A percentile compares a stretch with the other conserved stretches of the same genome.
Conservation (phyloP, 495 filamentous ascomycete genomes). For the Chaetomium tenue region DNA sequence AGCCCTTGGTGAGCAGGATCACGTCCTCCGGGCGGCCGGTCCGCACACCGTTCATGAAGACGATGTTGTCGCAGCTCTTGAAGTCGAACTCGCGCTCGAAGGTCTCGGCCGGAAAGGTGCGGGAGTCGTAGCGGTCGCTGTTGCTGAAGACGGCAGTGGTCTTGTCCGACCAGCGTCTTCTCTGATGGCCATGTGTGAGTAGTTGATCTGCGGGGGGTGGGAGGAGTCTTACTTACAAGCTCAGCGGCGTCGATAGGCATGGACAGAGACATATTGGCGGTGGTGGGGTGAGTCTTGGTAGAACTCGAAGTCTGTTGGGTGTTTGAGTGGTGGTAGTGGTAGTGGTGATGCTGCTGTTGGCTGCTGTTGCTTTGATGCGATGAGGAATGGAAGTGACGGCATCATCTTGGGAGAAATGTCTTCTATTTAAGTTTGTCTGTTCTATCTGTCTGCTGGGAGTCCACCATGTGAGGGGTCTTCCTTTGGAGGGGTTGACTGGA, state of each 20-base stretch:
- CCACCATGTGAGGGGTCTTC: no score
- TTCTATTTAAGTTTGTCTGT: background rate
- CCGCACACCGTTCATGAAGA: slow-evolving; percentile 24
- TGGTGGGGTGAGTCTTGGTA: background rate
- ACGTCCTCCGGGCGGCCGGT: slow-evolving; percentile 22
- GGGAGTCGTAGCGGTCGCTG: slow-evolving; percentile 13
- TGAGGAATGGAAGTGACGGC: background rate
- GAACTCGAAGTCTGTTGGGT: background rate
- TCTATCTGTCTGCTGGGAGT: no score
- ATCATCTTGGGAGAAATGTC: background rate
- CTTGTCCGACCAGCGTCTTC: slow-evolving; percentile 29
- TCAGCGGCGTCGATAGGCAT: slow-evolving; percentile 21
- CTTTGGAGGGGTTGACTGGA: no score
- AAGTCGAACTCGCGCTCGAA: slow-evolving; percentile 33
- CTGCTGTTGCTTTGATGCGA: background rate
- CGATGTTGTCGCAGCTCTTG: slow-evolving; percentile 26
- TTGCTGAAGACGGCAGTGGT: slow-evolving; percentile 22
- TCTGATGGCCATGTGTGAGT: slow-evolving; percentile 20
- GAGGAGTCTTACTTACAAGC: slow-evolving; percentile 16
- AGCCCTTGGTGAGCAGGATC: slow-evolving; percentile 26
- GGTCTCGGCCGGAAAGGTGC: slow-evolving; percentile 18
- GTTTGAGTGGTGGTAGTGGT: background rate
- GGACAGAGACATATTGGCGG: background rate
- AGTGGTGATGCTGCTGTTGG: background rate
- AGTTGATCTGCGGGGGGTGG: background rate